Base-by-base conservation (phyloP, 2,329 filamentous ascomycete genomes). In the Exophiala lecanii-corni region DNA sequence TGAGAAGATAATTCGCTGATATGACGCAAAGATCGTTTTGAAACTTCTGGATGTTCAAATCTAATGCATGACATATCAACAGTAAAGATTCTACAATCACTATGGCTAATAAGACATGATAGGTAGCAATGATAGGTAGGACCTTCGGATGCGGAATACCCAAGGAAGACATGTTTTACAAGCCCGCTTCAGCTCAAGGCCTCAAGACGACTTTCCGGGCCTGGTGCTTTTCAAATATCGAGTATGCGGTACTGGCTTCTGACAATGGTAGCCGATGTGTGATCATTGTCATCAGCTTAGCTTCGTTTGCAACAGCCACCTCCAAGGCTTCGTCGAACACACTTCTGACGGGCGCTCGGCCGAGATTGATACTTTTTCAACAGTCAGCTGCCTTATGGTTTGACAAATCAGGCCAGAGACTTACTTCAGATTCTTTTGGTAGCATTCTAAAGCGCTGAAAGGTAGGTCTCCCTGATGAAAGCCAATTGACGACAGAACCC, bases 311-410 rank as follows among this genome's bases (percentile, higher is more conserved):
- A 56, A 78, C 77, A 47, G 88, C 62, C 44, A 86, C 65, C 18
- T 75, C 69, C 32, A 87, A 66, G 6, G 84, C 80, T 44, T 83
- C 73, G 6, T 74, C 66, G 55, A 86, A 86, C 43, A 87, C 76
- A 21, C 78, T 81, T 40, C 82, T 72, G 9, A 88, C 84, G 2
- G 84, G 84, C 57, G 83, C 89, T 43, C 85, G 73, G 2, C 85
- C 85, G 80, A 88, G 86, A 62, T 86, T 82, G 23, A 88, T 56
- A 31, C 74, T 78, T 43, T 88, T 54, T 51, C 88, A 88, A 63
- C 88, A 88, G 38, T 76, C 62, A 54, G 72, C 73, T 5, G 75
- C 82, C 44, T 86, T 76, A 44, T 68, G 12, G 30, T 9, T 5
- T 13, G 5, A 16, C n/a, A n/a, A 36, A 7, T 16, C 12, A n/a